Percentiles rank a stretch among this genome's conserved stretches.
phyloP scores from a whole-genome alignment of 2,329 filamentous ascomycete species.

The Talaromyces sp. region DNA sequence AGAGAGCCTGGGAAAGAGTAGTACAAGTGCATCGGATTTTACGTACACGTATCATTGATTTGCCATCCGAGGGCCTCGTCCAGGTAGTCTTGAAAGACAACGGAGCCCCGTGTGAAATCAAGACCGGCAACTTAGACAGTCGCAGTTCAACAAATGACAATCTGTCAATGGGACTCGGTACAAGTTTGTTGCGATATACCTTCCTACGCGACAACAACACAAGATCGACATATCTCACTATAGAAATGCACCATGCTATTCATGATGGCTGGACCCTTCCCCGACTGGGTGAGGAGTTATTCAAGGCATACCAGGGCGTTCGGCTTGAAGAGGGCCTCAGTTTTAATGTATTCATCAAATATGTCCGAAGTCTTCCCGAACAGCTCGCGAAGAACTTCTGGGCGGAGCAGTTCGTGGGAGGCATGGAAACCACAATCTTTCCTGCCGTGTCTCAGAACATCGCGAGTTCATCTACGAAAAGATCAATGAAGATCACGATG shows the following conservation, averaged over 20 bases:
- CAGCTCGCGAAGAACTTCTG: background rate
- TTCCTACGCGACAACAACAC: background rate
- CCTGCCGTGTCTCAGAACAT: background rate
- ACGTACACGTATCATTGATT: constrained; percentile 29
- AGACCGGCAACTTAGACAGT: background rate
- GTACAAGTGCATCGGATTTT: background rate
- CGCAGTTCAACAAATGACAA: background rate
- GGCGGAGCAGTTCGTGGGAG: background rate
- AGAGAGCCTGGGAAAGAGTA: constrained; percentile 17
- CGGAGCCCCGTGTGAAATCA: constrained; percentile 14
- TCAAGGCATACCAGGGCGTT: background rate
- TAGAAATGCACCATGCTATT: constrained; percentile 51
- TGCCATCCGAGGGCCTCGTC: constrained; percentile 31
- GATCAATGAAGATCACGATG: background rate
- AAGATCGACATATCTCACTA: constrained; percentile 33
- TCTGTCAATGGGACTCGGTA: background rate
- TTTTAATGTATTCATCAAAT: constrained; percentile 4
- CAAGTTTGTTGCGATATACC: constrained; percentile 21
- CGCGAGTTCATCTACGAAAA: background rate
- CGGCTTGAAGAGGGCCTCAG: constrained; percentile 32
- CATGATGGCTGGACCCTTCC: constrained; percentile 50
- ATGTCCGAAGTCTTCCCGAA: background rate
- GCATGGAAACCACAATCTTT: background rate
- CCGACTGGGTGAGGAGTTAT: constrained; percentile 28
- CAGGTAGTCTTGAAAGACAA: constrained; percentile 37